Conservation (phyloP, 2,329 filamentous ascomycete species). For the Botryosphaeria dothidea region DNA sequence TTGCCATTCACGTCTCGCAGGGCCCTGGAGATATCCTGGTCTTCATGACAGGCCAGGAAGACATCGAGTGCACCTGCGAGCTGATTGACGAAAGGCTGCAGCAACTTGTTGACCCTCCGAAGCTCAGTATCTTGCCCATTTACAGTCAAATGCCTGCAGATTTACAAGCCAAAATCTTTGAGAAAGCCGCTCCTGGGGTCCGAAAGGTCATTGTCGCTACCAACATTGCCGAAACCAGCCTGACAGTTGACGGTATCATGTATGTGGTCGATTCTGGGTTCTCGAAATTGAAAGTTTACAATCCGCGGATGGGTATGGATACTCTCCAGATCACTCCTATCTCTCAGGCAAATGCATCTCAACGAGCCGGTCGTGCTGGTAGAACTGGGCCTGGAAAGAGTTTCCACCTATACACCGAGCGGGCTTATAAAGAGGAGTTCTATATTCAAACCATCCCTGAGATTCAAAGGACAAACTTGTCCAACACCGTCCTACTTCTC, state of each 20-base stretch:
- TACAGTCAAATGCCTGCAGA: constrained; percentile 99
- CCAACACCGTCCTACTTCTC: constrained; percentile 89
- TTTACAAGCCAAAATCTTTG: constrained; percentile 96
- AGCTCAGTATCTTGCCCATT: constrained; percentile 91
- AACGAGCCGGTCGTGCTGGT: constrained; percentile 89
- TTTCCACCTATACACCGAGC: constrained; percentile 90
- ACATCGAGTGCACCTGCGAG: constrained; percentile 96
- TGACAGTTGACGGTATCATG: constrained; percentile 99
- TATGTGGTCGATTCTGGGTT: constrained; percentile 97
- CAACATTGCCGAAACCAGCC: constrained; percentile 96
- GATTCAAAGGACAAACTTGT: constrained; percentile 93
- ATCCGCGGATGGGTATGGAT: constrained; percentile 99
- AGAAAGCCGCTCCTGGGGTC: constrained; percentile 83
- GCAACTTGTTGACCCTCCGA: constrained; percentile 89
- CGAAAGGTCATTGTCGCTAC: constrained; percentile 98
- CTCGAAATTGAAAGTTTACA: constrained; percentile 98
- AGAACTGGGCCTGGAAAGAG: constrained; percentile 94
- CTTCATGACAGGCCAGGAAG: constrained; percentile 99
- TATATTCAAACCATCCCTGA: constrained; percentile 97
- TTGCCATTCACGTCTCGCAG: constrained; percentile 95
- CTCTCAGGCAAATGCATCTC: constrained; percentile 92
- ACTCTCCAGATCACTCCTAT: constrained; percentile 97
- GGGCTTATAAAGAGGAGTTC: constrained; percentile 92
- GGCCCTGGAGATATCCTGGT: constrained; percentile 90
- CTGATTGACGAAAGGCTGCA: constrained; percentile 84